Conservation (phyloP, 2,329 filamentous ascomycete genomes). For the Sarocladium oryzae region DNA sequence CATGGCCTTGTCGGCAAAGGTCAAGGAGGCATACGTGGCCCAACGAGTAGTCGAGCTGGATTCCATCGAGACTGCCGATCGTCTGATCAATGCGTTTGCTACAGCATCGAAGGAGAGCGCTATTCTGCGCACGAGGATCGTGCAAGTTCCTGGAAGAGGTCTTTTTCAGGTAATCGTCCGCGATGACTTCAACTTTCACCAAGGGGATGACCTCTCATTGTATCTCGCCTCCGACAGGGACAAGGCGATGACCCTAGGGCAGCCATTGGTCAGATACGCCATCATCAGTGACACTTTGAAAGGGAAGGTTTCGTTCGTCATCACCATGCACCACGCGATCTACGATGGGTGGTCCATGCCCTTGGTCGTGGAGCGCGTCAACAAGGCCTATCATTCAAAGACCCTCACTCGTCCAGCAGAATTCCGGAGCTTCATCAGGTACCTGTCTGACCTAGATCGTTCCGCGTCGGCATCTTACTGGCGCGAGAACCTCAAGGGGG, state of each 20-base stretch:
- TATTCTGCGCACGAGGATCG: slow-evolving; percentile 43
- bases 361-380: slow-evolving; percentile 40
- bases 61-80: slow-evolving; percentile 26
- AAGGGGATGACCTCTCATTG: slow-evolving; percentile 27
- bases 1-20: slow-evolving; percentile 45
- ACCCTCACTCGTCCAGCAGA: slow-evolving; percentile 27
- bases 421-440: slow-evolving; percentile 45
- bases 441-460: slow-evolving; percentile 33
- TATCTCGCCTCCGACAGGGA: slow-evolving; percentile 35
- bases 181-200: slow-evolving; percentile 28
- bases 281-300: slow-evolving; percentile 27
- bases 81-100: slow-evolving; percentile 37
- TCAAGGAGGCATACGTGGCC: slow-evolving; percentile 45
- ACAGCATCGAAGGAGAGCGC: slow-evolving; percentile 28
- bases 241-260: slow-evolving; percentile 37
- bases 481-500: slow-evolving; percentile 38
- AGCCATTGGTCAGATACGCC: slow-evolving; percentile 38
- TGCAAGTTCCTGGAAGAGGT: slow-evolving; percentile 36
- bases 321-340: slow-evolving; percentile 49
- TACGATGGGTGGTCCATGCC: slow-evolving; percentile 54
- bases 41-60: slow-evolving; percentile 39
- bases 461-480: slow-evolving; percentile 38
- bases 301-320: slow-evolving; percentile 37
- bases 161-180: slow-evolving; percentile 41
- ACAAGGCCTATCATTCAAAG: slow-evolving; percentile 34